phyloP scores from a whole-genome alignment of 2,329 filamentous ascomycete genomes.

The Alternaria gansuensis region DNA sequence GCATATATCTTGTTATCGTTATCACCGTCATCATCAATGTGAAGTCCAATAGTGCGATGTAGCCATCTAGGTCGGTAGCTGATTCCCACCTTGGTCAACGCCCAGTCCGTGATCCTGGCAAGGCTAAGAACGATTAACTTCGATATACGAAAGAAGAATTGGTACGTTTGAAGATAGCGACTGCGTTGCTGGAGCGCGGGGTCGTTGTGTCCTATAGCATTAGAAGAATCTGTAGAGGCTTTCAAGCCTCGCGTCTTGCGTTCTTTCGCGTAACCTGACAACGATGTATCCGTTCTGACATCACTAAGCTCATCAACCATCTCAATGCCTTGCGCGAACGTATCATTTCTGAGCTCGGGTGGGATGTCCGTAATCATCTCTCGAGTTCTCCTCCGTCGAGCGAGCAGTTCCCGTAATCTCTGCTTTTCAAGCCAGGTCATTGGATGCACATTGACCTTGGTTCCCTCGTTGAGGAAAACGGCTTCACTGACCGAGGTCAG shows the following conservation, averaged over 20 bases:
- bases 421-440: constrained; percentile 95
- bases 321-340: constrained; percentile 49
- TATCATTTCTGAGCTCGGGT: constrained; percentile 54
- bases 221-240: constrained; percentile 33
- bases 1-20: constrained; percentile 33
- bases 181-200: constrained; percentile 81
- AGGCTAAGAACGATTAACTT: constrained; percentile 68
- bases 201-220: constrained; percentile 54
- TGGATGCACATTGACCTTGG: constrained; percentile 73
- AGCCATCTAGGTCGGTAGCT: constrained; percentile 71
- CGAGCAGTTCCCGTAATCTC: constrained; percentile 77
- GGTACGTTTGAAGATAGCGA: constrained; percentile 77
- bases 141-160: constrained; percentile 79
- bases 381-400: constrained; percentile 53
- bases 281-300: constrained; percentile 39
- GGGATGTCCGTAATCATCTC: constrained; percentile 53
- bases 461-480: constrained; percentile 92
- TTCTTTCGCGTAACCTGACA: constrained; percentile 71
- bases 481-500: constrained; percentile 95
- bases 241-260: constrained; percentile 64
- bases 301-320: constrained; percentile 49
- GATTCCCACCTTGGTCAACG: constrained; percentile 69
- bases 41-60: constrained; percentile 57
- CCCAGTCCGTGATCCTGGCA: constrained; percentile 63
- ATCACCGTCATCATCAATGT: constrained; percentile 42